phyloP scores from a whole-genome alignment of 257 asterid genomes.

The Nicotiana benthamiana region DNA sequence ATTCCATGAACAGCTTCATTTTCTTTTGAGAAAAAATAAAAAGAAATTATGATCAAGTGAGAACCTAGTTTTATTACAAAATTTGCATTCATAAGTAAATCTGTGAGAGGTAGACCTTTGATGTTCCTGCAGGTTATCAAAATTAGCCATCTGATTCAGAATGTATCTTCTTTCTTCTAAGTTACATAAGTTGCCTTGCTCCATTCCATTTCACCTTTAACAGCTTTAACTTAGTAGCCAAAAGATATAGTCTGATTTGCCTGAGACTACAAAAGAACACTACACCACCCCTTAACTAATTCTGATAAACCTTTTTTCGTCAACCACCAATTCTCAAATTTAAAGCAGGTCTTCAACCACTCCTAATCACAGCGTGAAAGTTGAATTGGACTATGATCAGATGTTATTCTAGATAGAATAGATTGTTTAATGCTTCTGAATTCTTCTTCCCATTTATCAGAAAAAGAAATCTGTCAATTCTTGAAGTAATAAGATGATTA shows the following conservation, averaged over 20 bases:
- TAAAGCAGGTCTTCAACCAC: neutral
- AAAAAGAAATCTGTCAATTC: neutral
- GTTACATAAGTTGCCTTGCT: neutral
- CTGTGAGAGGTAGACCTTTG: neutral
- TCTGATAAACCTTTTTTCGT: neutral
- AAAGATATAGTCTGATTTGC: neutral
- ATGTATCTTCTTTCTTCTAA: neutral
- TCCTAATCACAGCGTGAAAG: neutral
- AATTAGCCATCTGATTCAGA: neutral
- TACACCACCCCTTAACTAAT: neutral
- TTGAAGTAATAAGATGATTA: neutral
- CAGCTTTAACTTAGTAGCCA: too few relatives aligned
- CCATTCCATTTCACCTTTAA: neutral
- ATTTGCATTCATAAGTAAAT: neutral
- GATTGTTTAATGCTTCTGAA: neutral
- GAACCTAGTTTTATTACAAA: neutral
- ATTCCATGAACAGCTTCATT: too few relatives aligned
- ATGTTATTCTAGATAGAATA: neutral
- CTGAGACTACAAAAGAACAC: neutral
- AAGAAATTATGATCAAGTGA: too few relatives aligned
- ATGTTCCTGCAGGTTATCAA: neutral
- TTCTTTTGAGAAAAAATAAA: too few relatives aligned
- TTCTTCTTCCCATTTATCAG: neutral
- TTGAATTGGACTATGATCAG: neutral
- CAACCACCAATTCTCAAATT: neutral